Evolutionary conservation across 208 protist species (phyloP).

Genomic region (Zelonia costaricensis): DNA sequence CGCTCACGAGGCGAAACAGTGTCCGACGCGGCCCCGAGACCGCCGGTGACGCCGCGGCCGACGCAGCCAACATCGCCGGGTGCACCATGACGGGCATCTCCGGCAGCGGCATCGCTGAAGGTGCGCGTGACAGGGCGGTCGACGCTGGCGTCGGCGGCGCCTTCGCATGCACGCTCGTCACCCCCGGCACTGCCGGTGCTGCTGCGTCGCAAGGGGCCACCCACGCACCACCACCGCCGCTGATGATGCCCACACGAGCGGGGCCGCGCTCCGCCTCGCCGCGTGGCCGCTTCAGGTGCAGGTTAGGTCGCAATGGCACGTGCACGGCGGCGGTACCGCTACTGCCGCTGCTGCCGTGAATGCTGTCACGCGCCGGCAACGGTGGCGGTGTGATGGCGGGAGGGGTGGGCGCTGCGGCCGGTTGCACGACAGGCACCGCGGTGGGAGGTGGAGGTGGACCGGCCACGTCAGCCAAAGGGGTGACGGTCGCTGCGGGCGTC

Average conservation of each 20-base stretch:
- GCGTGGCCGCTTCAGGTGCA: conserved; percentile 29
- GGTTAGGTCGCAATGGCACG: conserved; percentile 16
- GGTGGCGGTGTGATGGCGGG: neutral
- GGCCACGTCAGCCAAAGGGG: too few relatives aligned
- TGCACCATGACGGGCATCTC: neutral
- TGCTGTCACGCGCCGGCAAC: neutral
- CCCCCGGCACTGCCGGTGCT: neutral
- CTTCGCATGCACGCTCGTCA: too few relatives aligned
- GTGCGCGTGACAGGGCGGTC: neutral
- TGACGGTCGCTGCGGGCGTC: neutral
- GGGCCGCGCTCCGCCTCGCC: neutral
- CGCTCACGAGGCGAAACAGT: conserved; percentile 19
- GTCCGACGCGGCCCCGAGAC: conserved; percentile 14
- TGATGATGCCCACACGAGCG: neutral
- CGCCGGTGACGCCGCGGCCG: neutral
- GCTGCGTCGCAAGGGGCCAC: neutral
- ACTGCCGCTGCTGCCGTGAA: neutral
- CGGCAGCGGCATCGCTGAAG: neutral
- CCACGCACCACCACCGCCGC: neutral
- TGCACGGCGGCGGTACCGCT: conserved; percentile 2
- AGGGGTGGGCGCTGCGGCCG: too few relatives aligned
- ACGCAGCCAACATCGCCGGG: neutral
- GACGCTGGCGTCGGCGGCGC: neutral
- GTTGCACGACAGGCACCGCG: too few relatives aligned
- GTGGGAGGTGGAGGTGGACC: too few relatives aligned